Percentiles rank a stretch among this genome's conserved stretches.
Conservation (phyloP, 345 rosid genomes). For the Boechera divaricarpa region DNA sequence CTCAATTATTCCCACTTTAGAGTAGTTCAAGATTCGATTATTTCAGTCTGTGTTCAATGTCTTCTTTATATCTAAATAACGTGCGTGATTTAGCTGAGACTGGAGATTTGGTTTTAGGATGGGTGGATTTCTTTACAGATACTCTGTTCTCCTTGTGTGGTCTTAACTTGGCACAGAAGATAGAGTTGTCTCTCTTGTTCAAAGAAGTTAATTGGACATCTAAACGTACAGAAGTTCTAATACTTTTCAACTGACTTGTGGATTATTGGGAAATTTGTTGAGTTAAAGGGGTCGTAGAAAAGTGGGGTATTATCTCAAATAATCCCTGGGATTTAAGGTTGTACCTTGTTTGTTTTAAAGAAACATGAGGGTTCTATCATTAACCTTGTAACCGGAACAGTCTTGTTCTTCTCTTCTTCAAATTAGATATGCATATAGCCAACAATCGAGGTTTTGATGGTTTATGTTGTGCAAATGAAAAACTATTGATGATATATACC, state of each 20-base stretch:
- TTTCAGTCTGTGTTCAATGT: background rate
- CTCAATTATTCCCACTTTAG: background rate
- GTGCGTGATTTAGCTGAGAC: constrained; percentile 5
- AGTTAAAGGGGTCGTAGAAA: background rate
- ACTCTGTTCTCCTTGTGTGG: constrained; percentile 1
- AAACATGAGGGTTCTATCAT: background rate
- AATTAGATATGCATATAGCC: background rate
- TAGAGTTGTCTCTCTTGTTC: background rate
- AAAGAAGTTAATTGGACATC: background rate
- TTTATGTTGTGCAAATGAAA: background rate
- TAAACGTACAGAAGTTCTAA: background rate
- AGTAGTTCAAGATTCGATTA: background rate
- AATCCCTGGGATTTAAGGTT: background rate
- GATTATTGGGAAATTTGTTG: background rate
- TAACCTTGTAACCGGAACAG: background rate
- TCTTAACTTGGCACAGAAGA: background rate
- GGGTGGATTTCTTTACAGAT: background rate
- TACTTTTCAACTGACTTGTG: background rate
- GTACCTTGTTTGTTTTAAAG: background rate
- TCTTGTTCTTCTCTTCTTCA: background rate
- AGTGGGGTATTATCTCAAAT: background rate
- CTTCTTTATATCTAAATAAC: background rate
- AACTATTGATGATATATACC: background rate
- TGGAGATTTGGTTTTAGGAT: constrained; percentile 3
- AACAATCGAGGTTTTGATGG: background rate